phyloP scores from a whole-genome alignment of 768 basidiomycete species.

The Naganishia onofrii region DNA sequence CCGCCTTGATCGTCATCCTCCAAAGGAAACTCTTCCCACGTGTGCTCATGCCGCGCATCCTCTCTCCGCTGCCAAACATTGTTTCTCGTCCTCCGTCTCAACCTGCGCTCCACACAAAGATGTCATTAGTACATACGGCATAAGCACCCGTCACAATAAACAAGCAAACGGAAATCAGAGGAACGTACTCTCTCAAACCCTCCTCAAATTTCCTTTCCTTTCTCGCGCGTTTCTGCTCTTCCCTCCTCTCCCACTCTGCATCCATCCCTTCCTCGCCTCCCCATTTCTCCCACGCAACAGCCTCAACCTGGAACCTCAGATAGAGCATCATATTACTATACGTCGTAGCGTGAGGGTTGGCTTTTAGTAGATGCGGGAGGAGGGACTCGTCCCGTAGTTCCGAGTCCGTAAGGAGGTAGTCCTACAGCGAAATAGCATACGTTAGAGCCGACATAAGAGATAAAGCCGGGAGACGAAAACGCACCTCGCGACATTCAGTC shows the following conservation, averaged over 20 bases:
- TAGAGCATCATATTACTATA: slow-evolving; percentile 99
- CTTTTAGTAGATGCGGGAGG: slow-evolving; percentile 87
- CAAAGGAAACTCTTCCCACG: slow-evolving; percentile 57
- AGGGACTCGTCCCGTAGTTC: slow-evolving; percentile 88
- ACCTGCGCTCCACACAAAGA: slow-evolving; percentile 36
- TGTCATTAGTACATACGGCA: no score
- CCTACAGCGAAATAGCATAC: slow-evolving; percentile 45
- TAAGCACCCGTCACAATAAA: no score
- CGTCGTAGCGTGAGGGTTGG: slow-evolving; percentile 90
- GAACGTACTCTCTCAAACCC: slow-evolving; percentile 65
- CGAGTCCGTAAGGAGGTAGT: slow-evolving; percentile 91
- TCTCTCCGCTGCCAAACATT: slow-evolving; percentile 83
- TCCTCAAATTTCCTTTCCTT: slow-evolving; percentile 95
- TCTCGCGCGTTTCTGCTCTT: slow-evolving; percentile 78
- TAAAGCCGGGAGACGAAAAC: slow-evolving; percentile 33
- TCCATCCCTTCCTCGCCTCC: slow-evolving; percentile 88
- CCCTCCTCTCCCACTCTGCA: slow-evolving; percentile 75
- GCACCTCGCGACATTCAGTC: slow-evolving; percentile 93
- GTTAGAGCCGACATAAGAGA: not conserved
- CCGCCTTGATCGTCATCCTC: slow-evolving; percentile 52
- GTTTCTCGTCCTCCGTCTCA: slow-evolving; percentile 79
- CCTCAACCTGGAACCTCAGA: slow-evolving; percentile 71
- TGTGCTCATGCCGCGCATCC: slow-evolving; percentile 84
- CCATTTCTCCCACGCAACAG: slow-evolving; percentile 98
- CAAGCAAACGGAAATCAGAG: not conserved